Conservation (phyloP, 164 flowering plant species). For the Sedum album region DNA sequence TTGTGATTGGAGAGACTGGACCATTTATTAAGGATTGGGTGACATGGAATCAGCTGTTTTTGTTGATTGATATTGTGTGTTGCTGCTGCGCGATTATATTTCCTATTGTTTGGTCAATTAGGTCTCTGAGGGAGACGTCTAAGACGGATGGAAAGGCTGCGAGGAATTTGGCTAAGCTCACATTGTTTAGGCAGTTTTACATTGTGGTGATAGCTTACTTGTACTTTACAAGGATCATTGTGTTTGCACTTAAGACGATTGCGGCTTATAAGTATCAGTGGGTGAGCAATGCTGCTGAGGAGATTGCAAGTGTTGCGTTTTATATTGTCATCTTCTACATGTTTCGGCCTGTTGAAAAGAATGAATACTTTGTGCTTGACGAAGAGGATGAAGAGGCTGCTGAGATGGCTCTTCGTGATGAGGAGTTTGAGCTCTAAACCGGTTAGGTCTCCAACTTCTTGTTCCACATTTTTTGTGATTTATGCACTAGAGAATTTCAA, state of each 20-base stretch:
- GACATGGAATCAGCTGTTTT: slow-evolving; percentile 7
- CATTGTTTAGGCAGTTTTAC: slow-evolving; percentile 8
- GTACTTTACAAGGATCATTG: slow-evolving; percentile 7
- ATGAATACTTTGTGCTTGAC: slow-evolving; percentile 7
- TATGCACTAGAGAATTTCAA: background rate
- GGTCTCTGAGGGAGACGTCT: slow-evolving; percentile 7
- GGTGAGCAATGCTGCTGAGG: slow-evolving; percentile 8
- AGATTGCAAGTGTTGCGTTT: slow-evolving; percentile 6
- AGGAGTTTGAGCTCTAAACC: slow-evolving; percentile 8
- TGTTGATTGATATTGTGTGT: slow-evolving; percentile 9
- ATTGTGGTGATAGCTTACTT: slow-evolving; percentile 8
- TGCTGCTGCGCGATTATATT: slow-evolving; percentile 8
- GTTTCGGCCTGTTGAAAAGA: slow-evolving; percentile 8
- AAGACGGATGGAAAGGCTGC: slow-evolving; percentile 10
- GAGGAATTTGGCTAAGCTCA: slow-evolving; percentile 9
- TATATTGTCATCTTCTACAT: slow-evolving; percentile 8
- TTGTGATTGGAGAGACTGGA: slow-evolving; percentile 10
- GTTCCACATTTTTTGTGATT: background rate
- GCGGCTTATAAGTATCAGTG: slow-evolving; percentile 9
- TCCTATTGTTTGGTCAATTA: slow-evolving; percentile 1
- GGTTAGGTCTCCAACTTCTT: background rate
- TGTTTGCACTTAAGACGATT: slow-evolving; percentile 5
- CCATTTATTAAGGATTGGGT: slow-evolving; percentile 11
- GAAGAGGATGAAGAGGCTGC: slow-evolving; percentile 10
- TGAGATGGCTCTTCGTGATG: slow-evolving; percentile 7